Evolutionary conservation across 371 early-diverging fungal species (phyloP).

Genomic region (Choanephora cucurbitarum): DNA sequence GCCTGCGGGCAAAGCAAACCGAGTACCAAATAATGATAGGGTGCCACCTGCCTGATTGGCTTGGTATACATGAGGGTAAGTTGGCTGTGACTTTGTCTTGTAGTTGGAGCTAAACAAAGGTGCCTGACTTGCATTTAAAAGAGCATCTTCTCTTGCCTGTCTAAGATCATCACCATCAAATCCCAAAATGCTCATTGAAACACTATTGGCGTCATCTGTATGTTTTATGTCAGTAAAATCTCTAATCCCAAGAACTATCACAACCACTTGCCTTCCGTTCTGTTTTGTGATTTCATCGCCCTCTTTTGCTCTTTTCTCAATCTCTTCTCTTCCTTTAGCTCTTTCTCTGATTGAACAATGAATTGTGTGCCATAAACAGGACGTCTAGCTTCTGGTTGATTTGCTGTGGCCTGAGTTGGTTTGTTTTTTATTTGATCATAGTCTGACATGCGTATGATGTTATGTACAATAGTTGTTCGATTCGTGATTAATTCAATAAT

Average conservation of each 20-base stretch:
- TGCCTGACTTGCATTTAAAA: constrained; percentile 39
- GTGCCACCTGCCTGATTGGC: constrained; percentile 53
- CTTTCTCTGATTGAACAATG: constrained; percentile 72
- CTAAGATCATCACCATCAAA: constrained; percentile 53
- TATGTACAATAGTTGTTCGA: constrained; percentile 51
- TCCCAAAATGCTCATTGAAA: constrained; percentile 57
- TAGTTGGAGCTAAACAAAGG: constrained; percentile 43
- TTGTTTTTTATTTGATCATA: constrained; percentile 20
- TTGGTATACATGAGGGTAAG: constrained; percentile 66
- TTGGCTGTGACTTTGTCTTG: constrained; percentile 33
- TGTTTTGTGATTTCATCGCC: constrained; percentile 30
- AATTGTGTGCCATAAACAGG: constrained; percentile 67
- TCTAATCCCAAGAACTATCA: too few relatives aligned
- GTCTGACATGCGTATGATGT: constrained; percentile 49
- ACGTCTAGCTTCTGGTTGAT: constrained; percentile 20
- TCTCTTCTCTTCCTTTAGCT: constrained; percentile 64
- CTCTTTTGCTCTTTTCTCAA: constrained; percentile 74
- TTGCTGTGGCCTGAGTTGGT: constrained; percentile 11
- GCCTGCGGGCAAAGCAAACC: constrained; percentile 73
- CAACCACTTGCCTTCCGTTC: constrained; percentile 13
- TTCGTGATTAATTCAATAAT: constrained; percentile 55
- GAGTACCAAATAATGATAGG: constrained; percentile 63
- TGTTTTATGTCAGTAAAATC: too few relatives aligned
- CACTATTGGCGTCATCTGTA: constrained; percentile 51
- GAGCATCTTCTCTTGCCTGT: constrained; percentile 59